phyloP scores from a whole-genome alignment of 768 basidiomycete species.

The Exsudoporus frostii region DNA sequence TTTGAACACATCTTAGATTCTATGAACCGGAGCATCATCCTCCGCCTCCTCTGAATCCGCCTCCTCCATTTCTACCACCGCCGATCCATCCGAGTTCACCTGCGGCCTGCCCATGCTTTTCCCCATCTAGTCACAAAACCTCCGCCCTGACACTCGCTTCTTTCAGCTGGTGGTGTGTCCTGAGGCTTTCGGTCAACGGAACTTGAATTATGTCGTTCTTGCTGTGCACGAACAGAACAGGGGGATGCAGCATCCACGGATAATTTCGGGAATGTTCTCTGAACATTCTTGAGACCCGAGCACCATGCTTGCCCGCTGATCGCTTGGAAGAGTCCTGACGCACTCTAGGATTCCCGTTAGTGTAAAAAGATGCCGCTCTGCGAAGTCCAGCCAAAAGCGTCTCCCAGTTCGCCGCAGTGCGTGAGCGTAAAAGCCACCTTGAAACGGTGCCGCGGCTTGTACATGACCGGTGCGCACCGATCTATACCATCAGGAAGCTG shows the following conservation, averaged over 20 bases:
- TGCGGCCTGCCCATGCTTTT: neutral
- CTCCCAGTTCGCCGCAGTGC: neutral
- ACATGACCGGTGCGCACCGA: neutral
- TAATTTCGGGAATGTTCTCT: too few species aligned
- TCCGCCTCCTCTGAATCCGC: neutral
- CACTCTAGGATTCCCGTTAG: neutral
- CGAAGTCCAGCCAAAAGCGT: conserved; percentile 1
- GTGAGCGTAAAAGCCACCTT: neutral
- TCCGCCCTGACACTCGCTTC: neutral
- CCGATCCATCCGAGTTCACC: neutral
- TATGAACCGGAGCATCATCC: conserved; percentile 2
- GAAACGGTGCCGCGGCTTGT: too few species aligned
- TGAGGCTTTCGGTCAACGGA: neutral
- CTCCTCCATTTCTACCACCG: neutral
- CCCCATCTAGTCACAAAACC: neutral
- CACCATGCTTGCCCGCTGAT: neutral
- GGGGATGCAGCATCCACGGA: neutral
- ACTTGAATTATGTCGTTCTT: neutral
- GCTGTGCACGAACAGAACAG: conserved; percentile 1
- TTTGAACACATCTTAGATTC: neutral
- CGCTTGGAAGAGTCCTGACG: neutral
- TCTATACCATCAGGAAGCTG: neutral
- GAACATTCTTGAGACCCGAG: too few species aligned
- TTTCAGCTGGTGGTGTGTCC: neutral
- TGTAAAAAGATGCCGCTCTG: neutral